Evolutionary conservation across 495 filamentous ascomycete genomes (phyloP).

Genomic region (Neurospora hispaniola): DNA sequence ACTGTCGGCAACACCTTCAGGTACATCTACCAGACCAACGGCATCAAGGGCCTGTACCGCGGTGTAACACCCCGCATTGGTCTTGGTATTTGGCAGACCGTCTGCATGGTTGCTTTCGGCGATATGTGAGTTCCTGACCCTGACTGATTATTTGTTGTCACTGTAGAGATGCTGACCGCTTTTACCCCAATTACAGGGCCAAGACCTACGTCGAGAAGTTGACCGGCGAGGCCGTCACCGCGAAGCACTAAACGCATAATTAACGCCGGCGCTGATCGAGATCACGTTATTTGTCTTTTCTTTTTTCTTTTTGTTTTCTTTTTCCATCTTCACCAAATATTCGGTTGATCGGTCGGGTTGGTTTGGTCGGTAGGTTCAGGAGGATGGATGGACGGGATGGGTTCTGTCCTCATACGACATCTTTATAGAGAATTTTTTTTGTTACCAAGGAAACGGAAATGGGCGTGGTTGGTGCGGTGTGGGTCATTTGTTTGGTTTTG

Average conservation of each 20-base stretch:
- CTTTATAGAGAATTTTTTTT: neutral
- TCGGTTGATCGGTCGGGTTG: neutral
- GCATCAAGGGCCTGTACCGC: constrained; percentile 87
- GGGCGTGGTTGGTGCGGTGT: neutral
- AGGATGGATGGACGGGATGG: neutral
- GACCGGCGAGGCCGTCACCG: constrained; percentile 87
- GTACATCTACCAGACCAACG: constrained; percentile 88
- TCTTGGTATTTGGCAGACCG: constrained; percentile 96
- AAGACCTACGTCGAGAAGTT: constrained; percentile 96
- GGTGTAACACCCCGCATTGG: constrained; percentile 91
- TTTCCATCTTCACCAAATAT: constrained; percentile 8
- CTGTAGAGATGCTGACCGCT: constrained; percentile 3
- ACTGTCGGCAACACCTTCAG: constrained; percentile 85
- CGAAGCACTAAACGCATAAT: constrained; percentile 70
- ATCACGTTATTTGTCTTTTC: constrained; percentile 7
- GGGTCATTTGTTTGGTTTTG: neutral
- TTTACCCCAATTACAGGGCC: constrained; percentile 51
- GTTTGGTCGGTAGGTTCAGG: neutral
- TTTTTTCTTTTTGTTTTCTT: neutral
- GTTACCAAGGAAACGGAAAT: neutral
- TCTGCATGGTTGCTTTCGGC: constrained; percentile 99
- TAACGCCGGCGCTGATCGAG: neutral
- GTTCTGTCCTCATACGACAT: neutral
- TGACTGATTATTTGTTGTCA: neutral
- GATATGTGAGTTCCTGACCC: constrained; percentile 67